A percentile compares a stretch with the other conserved stretches of the same genome.
Evolutionary conservation across 2,329 filamentous ascomycete genomes (phyloP).

Genomic region (Botryotinia convoluta): DNA sequence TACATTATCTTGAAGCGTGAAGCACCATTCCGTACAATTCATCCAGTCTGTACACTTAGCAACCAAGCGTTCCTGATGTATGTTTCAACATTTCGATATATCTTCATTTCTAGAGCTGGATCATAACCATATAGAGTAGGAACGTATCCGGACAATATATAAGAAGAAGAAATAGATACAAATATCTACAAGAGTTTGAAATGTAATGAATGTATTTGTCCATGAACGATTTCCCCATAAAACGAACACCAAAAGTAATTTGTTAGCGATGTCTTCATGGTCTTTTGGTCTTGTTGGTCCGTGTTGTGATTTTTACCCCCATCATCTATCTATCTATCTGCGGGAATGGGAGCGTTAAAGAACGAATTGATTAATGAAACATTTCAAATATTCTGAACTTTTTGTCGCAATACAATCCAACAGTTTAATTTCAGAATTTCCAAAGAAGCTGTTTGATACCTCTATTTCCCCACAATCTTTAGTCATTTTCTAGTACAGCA

Average conservation of each 20-base stretch:
- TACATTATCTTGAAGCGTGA: not conserved
- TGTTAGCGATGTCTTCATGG: not conserved
- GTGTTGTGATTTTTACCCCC: not conserved
- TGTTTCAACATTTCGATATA: not conserved
- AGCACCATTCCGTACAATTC: not conserved
- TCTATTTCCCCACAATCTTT: not conserved
- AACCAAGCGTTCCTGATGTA: not conserved
- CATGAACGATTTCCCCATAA: not conserved
- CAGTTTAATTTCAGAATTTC: not conserved
- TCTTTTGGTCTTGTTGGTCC: not conserved
- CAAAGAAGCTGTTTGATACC: not conserved
- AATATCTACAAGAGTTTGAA: not conserved
- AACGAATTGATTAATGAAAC: slow-evolving; percentile 8
- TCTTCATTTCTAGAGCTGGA: not conserved
- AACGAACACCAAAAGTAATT: not conserved
- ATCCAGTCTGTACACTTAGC: not conserved
- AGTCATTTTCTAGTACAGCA: not conserved
- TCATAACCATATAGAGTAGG: not conserved
- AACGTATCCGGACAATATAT: too few relatives aligned
- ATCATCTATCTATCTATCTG: slow-evolving; percentile 2
- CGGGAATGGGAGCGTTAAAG: not conserved
- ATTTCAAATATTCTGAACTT: not conserved
- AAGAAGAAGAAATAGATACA: not conserved
- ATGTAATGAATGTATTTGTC: not conserved
- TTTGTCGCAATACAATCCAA: slow-evolving; percentile 4